These are phyloP conservation scores for Ceratocystis harringtonii DNA, from an alignment of 2,329 filamentous ascomycete genomes.

Conservation along the genomic window DNA sequence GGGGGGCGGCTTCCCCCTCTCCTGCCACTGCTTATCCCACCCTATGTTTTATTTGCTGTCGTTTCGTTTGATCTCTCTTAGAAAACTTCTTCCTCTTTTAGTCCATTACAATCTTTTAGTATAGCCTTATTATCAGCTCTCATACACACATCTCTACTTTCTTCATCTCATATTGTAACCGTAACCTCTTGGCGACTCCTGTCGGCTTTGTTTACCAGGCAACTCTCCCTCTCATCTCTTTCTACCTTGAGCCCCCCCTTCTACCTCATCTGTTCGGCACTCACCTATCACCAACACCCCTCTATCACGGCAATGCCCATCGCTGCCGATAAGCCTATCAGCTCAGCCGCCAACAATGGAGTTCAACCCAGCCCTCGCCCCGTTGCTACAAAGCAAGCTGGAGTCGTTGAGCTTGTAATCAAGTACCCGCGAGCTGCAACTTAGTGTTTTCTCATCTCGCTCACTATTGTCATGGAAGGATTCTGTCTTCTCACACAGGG, in stretches of 20 bases:
- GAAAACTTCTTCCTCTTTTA: background rate
- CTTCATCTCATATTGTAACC: slow-evolving; percentile 4
- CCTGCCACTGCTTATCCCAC: background rate
- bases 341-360: background rate
- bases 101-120: background rate
- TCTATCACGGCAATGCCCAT: background rate
- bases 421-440: slow-evolving; percentile 14
- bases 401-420: slow-evolving; percentile 3
- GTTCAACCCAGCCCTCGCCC: background rate
- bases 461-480: slow-evolving; percentile 18
- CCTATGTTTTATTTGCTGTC: background rate
- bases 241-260: background rate
- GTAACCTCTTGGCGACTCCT: background rate
- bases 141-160: slow-evolving; percentile 2
- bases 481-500: slow-evolving; percentile 16
- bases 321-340: background rate
- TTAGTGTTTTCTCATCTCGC: slow-evolving; percentile 17
- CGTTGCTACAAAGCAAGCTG: background rate
- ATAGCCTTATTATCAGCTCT: background rate
- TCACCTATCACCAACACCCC: background rate
- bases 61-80: background rate
- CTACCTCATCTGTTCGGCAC: background rate
- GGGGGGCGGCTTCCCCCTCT: background rate
- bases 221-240: background rate
- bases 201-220: background rate